These are phyloP conservation scores for Mycena leptocephala DNA, from an alignment of 768 basidiomycete species.

Conservation along the genomic window DNA sequence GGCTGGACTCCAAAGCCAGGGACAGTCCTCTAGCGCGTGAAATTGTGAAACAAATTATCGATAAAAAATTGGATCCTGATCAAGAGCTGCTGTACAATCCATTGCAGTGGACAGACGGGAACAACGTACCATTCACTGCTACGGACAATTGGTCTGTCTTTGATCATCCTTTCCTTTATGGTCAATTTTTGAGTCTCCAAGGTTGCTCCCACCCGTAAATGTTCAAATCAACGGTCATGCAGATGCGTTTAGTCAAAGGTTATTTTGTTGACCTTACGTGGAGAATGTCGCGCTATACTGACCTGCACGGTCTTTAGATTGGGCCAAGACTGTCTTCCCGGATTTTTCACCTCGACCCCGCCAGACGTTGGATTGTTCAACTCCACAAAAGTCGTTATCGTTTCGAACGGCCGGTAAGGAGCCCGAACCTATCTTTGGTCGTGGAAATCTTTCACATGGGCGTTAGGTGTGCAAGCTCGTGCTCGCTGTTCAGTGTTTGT, in stretches of 20 bases:
- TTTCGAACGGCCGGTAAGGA: slow-evolving; percentile 65
- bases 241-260: slow-evolving; percentile 71
- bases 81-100: slow-evolving; percentile 65
- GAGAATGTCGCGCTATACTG: neutral
- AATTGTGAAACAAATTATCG: too few species aligned
- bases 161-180: neutral
- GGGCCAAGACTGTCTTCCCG: slow-evolving; percentile 64
- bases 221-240: slow-evolving; percentile 62
- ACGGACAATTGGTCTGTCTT: slow-evolving; percentile 56
- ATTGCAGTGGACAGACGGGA: slow-evolving; percentile 63
- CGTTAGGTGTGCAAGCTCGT: slow-evolving; percentile 61
- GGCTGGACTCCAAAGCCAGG: slow-evolving; percentile 67
- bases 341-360: slow-evolving; percentile 47
- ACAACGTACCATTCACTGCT: slow-evolving; percentile 59
- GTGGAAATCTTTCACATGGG: neutral
- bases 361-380: slow-evolving; percentile 66
- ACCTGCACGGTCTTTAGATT: slow-evolving; percentile 47
- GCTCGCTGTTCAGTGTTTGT: slow-evolving; percentile 63
- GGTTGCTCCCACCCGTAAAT: slow-evolving; percentile 57
- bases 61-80: too few species aligned
- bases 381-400: slow-evolving; percentile 64
- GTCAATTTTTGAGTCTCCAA: neutral
- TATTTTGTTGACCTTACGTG: neutral
- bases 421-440: neutral
- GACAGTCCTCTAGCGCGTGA: too few species aligned